Base-by-base conservation (phyloP, 352 stramenopile species). In the Elongisporangium anandrum region DNA sequence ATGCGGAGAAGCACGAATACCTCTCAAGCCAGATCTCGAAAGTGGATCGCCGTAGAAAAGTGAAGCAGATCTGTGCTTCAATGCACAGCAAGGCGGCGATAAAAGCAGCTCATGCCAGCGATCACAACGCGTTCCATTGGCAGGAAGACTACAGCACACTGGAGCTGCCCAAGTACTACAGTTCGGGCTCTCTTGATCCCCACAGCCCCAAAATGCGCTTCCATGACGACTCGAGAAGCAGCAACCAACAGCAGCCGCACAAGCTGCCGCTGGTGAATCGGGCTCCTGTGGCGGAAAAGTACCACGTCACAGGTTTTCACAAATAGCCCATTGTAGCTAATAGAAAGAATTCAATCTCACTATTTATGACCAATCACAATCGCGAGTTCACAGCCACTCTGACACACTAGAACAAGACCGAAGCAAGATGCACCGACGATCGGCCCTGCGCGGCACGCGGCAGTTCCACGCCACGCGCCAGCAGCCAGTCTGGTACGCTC, bases 1-100 rank as follows among this genome's bases (percentile, higher is more conserved):
- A 90, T 10, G 78, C 72, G 0, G 72, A 76, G 24, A 68, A 65
- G 24, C 67, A 81, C 48, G 52, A 68, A 1, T 87, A 88, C 29
- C 74, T 85, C 16, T 64, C 65, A 13, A 73, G 81, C 9, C 75
- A 90, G 56, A 70, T 90, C 29, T 84, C 75, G 15, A 88, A 90
- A 57, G 54, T 77, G 2, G 66, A 66, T 2, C 73, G 75, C 17
- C 60, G 80, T 9, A 56, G 66, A 20, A 75, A 80, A 45, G 65
- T 81, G 45, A 69, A 73, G 45, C 68, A 81, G 2, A 72, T 70
- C 20, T 84, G 70, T 57, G 63, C 59, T 12, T 60, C 63, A n/a
- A 50, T 76, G 23, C 57, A 60, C 17, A 15, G 59, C 19, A 63
- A 65, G 19, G 23, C 47, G 3, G 59, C 49, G 10, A 12, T 51